A percentile compares a stretch with the other conserved stretches of the same genome.
phyloP scores from a whole-genome alignment of 2,329 filamentous ascomycete genomes.

The Xylariaceae sp. region DNA sequence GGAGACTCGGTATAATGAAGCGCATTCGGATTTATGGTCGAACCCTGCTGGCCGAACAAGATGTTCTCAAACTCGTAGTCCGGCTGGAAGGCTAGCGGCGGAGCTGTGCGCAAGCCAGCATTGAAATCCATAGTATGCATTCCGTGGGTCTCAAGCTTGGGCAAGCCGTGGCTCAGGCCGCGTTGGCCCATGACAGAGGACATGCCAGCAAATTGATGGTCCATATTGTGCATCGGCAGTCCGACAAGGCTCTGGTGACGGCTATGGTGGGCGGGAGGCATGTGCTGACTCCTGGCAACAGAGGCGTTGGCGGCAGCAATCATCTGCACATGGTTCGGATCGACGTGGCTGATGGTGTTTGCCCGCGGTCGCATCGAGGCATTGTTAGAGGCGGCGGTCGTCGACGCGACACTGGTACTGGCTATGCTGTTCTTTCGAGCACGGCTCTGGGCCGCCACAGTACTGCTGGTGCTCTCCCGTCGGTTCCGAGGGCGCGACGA shows the following conservation, averaged over 20 bases:
- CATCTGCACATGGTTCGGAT: constrained; percentile 70
- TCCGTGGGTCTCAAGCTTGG: constrained; percentile 77
- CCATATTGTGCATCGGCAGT: constrained; percentile 54
- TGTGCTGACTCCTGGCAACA: constrained; percentile 42
- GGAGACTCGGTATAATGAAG: constrained; percentile 82
- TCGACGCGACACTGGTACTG: constrained; percentile 45
- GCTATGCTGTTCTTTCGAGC: constrained; percentile 92
- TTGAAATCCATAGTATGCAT: constrained; percentile 62
- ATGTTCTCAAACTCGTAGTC: constrained; percentile 68
- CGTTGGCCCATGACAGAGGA: constrained; percentile 63
- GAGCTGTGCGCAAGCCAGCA: constrained; percentile 73
- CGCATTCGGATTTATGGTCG: constrained; percentile 66
- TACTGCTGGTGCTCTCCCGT: constrained; percentile 80
- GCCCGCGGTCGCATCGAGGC: constrained; percentile 77
- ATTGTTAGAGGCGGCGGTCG: constrained; percentile 47
- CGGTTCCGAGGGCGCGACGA: constrained; percentile 82
- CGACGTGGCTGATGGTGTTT: constrained; percentile 94
- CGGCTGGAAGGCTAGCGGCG: constrained; percentile 54
- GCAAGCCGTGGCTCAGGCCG: constrained; percentile 62
- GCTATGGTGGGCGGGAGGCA: constrained; percentile 58
- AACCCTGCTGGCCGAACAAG: constrained; percentile 63
- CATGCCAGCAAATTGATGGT: constrained; percentile 69
- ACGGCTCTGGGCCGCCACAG: constrained; percentile 61
- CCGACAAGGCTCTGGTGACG: constrained; percentile 73
- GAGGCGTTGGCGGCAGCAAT: constrained; percentile 57